Evolutionary conservation across 2,329 filamentous ascomycete species (phyloP), one percentile per base, ranked within the genome.

Genomic region (Cytospora mali): DNA sequence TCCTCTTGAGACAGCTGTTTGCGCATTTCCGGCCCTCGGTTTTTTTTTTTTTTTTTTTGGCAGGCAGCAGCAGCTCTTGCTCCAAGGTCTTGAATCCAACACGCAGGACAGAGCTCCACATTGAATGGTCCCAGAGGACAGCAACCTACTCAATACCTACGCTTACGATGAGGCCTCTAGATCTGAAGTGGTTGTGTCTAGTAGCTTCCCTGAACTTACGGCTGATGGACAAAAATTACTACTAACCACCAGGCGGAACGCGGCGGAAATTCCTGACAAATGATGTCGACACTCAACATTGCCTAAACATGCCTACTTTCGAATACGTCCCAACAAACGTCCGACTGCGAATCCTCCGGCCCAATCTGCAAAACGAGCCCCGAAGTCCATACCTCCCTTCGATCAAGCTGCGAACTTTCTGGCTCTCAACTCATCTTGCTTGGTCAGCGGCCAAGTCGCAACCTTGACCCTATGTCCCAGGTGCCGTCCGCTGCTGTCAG

Each of bases 401-500:
- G 28, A 56, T 66, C 61, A 70, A 48, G 66, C 65, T 55, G 62
- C 66, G 63, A 68, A 69, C 56, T 68, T 53, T 35, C 61, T 69
- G 58, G 62, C 60, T 35, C 61, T 61, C 58, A 67, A 28, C 27
- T 61, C 64, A 55, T 72, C 67, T 58, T 68, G 58, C 64, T 70
- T 70, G n/a, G 62, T 65, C 25, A 70, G 58, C 29, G 73, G 72
- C 73, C 73, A 75, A 14, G 73, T 76, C 21, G 66, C 64, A 31
- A 71, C 62, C 61, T 75, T 74, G 35, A 67, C 67, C 54, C 71
- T 70, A 61, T 68, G 70, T 9, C 71, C 72, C 23, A 70, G 50
- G 42, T 68, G 69, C 2, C 28, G 48, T 49, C 57, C 63, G 31
- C 62, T 18, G 18, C 52, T 61, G 33, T 69, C 58, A 21, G 69